These are phyloP conservation scores for Claviceps monticola DNA, from an alignment of 2,329 filamentous ascomycete genomes.

Conservation along the genomic window DNA sequence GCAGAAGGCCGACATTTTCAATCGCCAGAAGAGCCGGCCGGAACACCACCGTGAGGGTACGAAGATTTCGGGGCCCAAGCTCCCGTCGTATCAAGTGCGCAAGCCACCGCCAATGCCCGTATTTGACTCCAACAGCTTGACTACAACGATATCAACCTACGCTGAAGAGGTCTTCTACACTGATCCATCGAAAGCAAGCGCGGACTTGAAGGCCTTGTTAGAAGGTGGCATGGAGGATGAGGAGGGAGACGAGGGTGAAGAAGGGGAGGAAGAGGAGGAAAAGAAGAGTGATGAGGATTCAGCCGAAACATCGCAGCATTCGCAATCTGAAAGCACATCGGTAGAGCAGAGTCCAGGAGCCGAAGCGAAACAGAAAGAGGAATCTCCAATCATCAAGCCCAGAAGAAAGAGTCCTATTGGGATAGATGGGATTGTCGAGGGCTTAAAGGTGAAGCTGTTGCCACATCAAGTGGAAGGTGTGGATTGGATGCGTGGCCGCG, in stretches of 20 bases:
- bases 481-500: conserved; percentile 87
- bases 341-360: conserved; percentile 9
- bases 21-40: conserved; percentile 38
- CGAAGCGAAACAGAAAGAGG: conserved; percentile 5
- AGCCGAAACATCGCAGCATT: neutral
- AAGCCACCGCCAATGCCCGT: conserved; percentile 31
- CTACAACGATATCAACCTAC: conserved; percentile 8
- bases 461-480: conserved; percentile 93
- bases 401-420: conserved; percentile 10
- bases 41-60: conserved; percentile 40
- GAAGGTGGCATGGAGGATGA: conserved; percentile 68
- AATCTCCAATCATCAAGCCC: conserved; percentile 8
- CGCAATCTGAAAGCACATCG: neutral
- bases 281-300: neutral
- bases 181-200: conserved; percentile 56
- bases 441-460: conserved; percentile 74
- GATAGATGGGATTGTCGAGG: conserved; percentile 49
- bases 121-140: conserved; percentile 28
- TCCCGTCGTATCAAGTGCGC: conserved; percentile 32
- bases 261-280: neutral
- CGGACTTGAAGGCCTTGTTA: conserved; percentile 68
- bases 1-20: conserved; percentile 42
- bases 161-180: conserved; percentile 47
- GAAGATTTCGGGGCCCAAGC: conserved; percentile 31
- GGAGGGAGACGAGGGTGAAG: conserved; percentile 10